phyloP scores from a whole-genome alignment of 169 alveolate genomes.

The Amoebophrya sp. region DNA sequence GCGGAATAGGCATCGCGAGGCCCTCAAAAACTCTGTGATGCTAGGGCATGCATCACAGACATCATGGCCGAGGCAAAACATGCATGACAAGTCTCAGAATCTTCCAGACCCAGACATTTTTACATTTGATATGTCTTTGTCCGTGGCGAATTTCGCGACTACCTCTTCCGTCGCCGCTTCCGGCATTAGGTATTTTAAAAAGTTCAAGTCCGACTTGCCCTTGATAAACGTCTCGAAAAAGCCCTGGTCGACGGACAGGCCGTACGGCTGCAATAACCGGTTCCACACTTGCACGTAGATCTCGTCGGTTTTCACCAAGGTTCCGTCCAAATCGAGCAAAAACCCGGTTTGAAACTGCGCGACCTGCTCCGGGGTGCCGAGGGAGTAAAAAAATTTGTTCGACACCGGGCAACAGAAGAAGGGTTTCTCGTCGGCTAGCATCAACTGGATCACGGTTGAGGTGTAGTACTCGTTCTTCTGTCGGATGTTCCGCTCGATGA shows the following conservation, averaged over 20 bases:
- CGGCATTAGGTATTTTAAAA: not conserved
- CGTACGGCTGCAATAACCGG: not conserved
- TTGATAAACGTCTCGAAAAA: not conserved
- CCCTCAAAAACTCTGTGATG: too few species aligned
- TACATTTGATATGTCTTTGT: not conserved
- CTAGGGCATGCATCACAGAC: too few species aligned
- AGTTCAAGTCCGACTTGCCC: not conserved
- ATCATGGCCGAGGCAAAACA: too few species aligned
- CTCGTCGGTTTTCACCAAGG: not conserved
- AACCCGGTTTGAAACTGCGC: not conserved
- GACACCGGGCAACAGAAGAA: not conserved
- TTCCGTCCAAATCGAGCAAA: not conserved
- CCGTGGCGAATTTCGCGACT: not conserved
- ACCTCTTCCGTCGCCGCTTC: not conserved
- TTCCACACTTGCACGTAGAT: not conserved
- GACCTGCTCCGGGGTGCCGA: not conserved
- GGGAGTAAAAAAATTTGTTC: not conserved
- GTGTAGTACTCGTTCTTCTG: not conserved
- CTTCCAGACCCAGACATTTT: too few species aligned
- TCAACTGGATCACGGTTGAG: not conserved
- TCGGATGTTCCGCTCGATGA: not conserved
- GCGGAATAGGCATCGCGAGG: too few species aligned
- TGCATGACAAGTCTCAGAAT: too few species aligned
- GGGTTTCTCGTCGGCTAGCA: not conserved
- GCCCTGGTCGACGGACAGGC: not conserved